These are phyloP conservation scores for Blastomyces parvus DNA, from an alignment of 2,329 filamentous ascomycete genomes.

Conservation along the genomic window DNA sequence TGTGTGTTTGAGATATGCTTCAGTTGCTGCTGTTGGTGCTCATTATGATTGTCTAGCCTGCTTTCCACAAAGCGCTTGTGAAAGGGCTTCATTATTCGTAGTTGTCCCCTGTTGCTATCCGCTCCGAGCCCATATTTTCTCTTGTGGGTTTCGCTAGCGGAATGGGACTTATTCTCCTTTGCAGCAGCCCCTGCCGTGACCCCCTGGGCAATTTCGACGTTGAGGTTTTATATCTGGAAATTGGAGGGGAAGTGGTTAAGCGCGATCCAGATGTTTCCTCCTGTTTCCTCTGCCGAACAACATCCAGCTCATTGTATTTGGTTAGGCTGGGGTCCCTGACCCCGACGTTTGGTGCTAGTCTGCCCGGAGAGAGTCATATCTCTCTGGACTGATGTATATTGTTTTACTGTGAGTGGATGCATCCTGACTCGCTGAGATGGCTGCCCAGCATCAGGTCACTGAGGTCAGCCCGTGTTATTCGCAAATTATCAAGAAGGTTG, in stretches of 20 bases:
- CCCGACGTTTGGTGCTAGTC: background rate
- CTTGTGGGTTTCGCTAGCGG: background rate
- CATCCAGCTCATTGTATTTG: no score
- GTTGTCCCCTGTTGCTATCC: background rate
- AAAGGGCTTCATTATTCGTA: background rate
- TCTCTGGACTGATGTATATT: background rate
- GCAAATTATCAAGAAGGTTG: background rate
- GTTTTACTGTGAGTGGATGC: background rate
- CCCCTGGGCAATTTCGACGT: background rate
- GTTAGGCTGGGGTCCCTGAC: background rate
- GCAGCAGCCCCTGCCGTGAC: background rate
- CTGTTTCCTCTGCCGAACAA: background rate
- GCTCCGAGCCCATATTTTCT: background rate
- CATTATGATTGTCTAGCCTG: background rate
- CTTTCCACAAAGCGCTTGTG: background rate
- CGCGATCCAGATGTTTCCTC: background rate
- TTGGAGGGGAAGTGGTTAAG: background rate
- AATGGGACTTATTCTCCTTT: background rate
- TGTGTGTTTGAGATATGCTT: background rate
- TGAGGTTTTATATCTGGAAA: background rate
- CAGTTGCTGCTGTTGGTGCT: background rate
- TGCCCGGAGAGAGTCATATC: background rate
- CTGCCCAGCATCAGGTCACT: no score
- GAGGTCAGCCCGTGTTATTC: background rate
- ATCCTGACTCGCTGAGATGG: background rate